Percentiles rank a stretch among this genome's conserved stretches.
Conservation (phyloP, 2,329 filamentous ascomycete genomes). For the Alternaria longipes region DNA sequence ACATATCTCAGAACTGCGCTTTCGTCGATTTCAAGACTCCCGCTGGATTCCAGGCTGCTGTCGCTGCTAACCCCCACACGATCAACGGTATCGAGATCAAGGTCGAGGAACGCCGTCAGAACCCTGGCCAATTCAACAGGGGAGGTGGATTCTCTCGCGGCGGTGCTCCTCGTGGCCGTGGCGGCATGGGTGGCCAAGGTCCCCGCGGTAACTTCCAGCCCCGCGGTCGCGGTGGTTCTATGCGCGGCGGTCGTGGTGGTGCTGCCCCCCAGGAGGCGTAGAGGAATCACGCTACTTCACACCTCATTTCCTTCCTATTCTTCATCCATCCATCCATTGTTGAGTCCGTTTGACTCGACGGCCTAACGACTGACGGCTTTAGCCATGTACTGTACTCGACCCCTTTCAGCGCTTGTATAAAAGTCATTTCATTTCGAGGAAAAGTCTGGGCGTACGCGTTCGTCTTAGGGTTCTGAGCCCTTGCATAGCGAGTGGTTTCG, state of each 20-base stretch:
- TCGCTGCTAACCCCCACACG: conserved; percentile 83
- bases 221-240: conserved; percentile 70
- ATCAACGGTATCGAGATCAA: conserved; percentile 83
- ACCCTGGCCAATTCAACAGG: conserved; percentile 47
- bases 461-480: conserved; percentile 39
- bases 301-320: conserved; percentile 15
- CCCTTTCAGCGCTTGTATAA: conserved; percentile 50
- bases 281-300: conserved; percentile 15
- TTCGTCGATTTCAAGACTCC: conserved; percentile 91
- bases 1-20: conserved; percentile 79
- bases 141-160: conserved; percentile 52
- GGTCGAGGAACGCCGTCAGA: conserved; percentile 86
- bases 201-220: conserved; percentile 75
- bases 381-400: conserved; percentile 49
- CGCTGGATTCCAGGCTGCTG: conserved; percentile 83
- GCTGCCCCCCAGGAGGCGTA: conserved; percentile 48
- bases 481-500: conserved; percentile 52
- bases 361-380: conserved; percentile 49
- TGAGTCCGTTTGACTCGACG: conserved; percentile 27
- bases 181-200: conserved; percentile 65
- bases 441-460: conserved; percentile 49
- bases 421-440: conserved; percentile 47
- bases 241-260: conserved; percentile 61
- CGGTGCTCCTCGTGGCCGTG: conserved; percentile 65
- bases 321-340: conserved; percentile 19